A percentile compares a stretch with the other conserved stretches of the same genome.
Evolutionary conservation across 306 rosid species (phyloP).

Genomic region (Casuarina cunninghamiana): DNA sequence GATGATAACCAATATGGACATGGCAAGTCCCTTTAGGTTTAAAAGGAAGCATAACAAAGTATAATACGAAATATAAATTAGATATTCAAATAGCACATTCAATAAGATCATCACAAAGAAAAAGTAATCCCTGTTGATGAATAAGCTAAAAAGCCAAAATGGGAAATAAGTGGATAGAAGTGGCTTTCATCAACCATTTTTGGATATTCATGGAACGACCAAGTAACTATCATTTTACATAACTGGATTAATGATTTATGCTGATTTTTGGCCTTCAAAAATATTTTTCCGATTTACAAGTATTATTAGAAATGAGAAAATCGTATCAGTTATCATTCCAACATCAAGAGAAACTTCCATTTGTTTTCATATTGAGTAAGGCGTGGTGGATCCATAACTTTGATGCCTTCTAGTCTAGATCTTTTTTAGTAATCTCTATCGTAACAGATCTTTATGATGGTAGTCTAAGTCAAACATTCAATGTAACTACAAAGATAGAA

Average conservation of each 20-base stretch:
- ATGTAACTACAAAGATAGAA: not conserved
- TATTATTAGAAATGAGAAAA: not conserved
- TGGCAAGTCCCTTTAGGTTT: not conserved
- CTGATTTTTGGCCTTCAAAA: not conserved
- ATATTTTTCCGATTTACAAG: not conserved
- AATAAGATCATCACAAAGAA: not conserved
- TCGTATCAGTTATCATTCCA: not conserved
- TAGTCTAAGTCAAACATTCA: not conserved
- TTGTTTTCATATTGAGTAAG: not conserved
- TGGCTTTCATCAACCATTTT: not conserved
- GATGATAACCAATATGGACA: not conserved
- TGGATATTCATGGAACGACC: not conserved
- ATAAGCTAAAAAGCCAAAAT: not conserved
- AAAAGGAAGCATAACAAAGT: not conserved
- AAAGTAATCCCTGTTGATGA: not conserved
- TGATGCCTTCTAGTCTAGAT: not conserved
- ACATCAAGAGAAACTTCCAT: not conserved
- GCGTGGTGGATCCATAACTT: not conserved
- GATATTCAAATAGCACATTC: not conserved
- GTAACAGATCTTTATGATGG: not conserved
- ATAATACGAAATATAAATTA: not conserved
- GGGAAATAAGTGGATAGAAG: not conserved
- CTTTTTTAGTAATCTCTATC: not conserved
- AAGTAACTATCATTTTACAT: not conserved
- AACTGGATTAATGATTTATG: not conserved